These are phyloP conservation scores for Cladophialophora immunda DNA, from an alignment of 2,329 filamentous ascomycete species.

Conservation along the genomic window DNA sequence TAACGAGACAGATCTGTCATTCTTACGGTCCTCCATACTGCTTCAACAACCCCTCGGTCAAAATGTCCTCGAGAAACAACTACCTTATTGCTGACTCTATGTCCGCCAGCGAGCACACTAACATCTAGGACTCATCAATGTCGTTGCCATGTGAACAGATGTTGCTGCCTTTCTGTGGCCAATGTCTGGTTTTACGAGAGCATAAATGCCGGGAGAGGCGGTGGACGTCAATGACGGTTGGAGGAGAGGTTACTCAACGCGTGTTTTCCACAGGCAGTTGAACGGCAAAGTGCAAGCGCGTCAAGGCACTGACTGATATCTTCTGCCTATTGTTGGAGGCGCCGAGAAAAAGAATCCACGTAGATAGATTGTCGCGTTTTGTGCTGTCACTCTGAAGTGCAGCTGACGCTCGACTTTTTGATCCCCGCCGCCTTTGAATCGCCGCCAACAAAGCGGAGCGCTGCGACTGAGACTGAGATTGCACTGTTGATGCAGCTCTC, in stretches of 20 bases:
- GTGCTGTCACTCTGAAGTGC: conserved; percentile 20
- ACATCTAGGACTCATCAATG: neutral
- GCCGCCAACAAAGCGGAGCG: conserved; percentile 18
- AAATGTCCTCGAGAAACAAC: neutral
- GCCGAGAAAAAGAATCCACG: conserved; percentile 12
- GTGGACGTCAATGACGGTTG: neutral
- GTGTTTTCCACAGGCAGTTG: conserved; percentile 11
- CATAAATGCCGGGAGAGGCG: conserved; percentile 16
- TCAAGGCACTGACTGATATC: neutral
- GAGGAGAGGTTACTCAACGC: neutral
- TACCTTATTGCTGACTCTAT: neutral
- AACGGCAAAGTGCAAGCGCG: neutral
- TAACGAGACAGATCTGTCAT: neutral
- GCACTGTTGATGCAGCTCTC: conserved; percentile 5
- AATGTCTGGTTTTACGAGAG: conserved; percentile 22
- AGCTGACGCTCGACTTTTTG: conserved; percentile 24
- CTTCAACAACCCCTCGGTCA: neutral
- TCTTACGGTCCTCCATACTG: neutral
- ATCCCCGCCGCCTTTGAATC: conserved; percentile 6
- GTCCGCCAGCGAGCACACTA: neutral
- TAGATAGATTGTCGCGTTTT: conserved; percentile 33
- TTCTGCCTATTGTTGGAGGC: neutral
- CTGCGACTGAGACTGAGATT: conserved; percentile 14
- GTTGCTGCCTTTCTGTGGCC: conserved; percentile 24
- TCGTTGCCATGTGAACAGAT: conserved; percentile 28